Evolutionary conservation across 495 filamentous ascomycete species (phyloP), one percentile per base, ranked within the genome.

Genomic region (Usnea hakonensis): DNA sequence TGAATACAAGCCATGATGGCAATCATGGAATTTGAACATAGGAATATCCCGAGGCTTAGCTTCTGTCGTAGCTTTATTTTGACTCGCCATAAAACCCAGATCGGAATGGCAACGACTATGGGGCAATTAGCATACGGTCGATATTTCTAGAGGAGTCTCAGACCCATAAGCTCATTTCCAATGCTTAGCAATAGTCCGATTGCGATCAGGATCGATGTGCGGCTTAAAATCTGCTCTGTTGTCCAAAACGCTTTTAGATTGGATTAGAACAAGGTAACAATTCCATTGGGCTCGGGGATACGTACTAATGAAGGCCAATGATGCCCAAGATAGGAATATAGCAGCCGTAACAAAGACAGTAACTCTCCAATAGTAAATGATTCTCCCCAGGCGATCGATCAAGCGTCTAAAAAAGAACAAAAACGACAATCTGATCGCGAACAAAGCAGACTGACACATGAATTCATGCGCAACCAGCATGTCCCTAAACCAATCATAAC

Each of bases 341-440:
- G 17, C 41, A 5, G 35, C 38, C 3, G 54, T 64, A 17, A 66
- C 17, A 9, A 53, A 54, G 6, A 62, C 44, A n/a, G 58, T 38
- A 13, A 58, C 26, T 30, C 43, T 57, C 64, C 64, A 66, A 55
- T 64, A 66, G 5, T 44, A 52, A 30, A 33, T 23, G 38, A 62
- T 16, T 21, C 32, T 23, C 4, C 52, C 17, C 23, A 66, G 6
- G 14, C 64, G 64, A 40, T 64, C 54, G 23, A 66, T 44, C 2
- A 66, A 28, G 14, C 33, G 55, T 26, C 54, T 26, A 33, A 66
- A 66, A 37, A 66, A 66, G 9, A 17, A 23, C 53, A 66, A 36
- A 44, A 58, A 66, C 17, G 52, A 17, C 40, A 64, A 52, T 17
- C 64, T 66, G 28, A 66, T 36, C 5, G 61, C 61, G 28, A 66